A percentile compares a stretch with the other conserved stretches of the same genome.
Conservation (phyloP, 306 rosid genomes). For the Gastrolobium bilobum region DNA sequence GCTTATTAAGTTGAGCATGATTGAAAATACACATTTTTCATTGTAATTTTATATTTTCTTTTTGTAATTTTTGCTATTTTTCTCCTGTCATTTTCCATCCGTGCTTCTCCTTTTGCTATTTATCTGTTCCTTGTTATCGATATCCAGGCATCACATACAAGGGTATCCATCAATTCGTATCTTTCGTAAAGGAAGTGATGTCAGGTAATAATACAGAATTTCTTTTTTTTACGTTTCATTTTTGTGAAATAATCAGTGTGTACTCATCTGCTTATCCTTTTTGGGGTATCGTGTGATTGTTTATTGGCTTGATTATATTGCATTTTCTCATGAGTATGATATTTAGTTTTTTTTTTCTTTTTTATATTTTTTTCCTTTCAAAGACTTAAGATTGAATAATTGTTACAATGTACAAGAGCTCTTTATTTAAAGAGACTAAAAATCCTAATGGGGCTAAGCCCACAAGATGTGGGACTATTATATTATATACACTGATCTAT, state of each 20-base stretch:
- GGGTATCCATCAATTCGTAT: conserved; percentile 99
- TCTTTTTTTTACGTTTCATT: background rate
- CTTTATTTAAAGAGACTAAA: too few species aligned
- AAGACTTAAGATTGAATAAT: too few species aligned
- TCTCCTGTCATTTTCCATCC: conserved; percentile 31
- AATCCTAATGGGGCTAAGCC: too few species aligned
- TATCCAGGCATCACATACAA: conserved; percentile 94
- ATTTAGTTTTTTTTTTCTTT: background rate
- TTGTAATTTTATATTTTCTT: conserved; percentile 38
- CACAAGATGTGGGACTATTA: too few species aligned
- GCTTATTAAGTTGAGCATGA: conserved; percentile 32
- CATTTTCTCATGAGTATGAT: conserved; percentile 13
- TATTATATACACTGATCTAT: too few species aligned
- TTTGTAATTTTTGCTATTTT: conserved; percentile 27
- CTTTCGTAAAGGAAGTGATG: conserved; percentile 94
- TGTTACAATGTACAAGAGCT: too few species aligned
- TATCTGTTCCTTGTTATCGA: conserved; percentile 27
- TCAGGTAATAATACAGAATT: conserved; percentile 66
- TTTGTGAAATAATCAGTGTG: conserved; percentile 7
- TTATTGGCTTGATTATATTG: conserved; percentile 23
- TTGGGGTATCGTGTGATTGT: conserved; percentile 6
- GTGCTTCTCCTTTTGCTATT: conserved; percentile 38
- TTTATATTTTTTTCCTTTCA: too few species aligned
- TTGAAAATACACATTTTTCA: conserved; percentile 45
- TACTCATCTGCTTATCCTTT: background rate